Conservation (phyloP, 2,329 filamentous ascomycete genomes). For the Alternaria sp. region DNA sequence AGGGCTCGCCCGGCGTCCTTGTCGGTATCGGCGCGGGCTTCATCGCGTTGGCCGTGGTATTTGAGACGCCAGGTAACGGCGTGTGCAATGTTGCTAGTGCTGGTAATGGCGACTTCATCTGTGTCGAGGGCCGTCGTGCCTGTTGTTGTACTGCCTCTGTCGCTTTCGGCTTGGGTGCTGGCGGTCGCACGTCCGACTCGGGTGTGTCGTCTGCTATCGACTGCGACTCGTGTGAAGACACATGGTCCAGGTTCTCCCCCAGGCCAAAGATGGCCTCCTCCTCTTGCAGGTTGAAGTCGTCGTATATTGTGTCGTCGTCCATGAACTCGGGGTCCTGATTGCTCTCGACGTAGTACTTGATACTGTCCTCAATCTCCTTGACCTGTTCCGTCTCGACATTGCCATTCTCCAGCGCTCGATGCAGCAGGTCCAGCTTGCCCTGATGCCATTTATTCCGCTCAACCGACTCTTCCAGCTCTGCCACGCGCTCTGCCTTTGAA, state of each 20-base stretch:
- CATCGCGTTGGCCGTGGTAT: conserved; percentile 70
- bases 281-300: conserved; percentile 89
- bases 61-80: conserved; percentile 67
- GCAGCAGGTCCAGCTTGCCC: conserved; percentile 86
- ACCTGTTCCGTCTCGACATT: conserved; percentile 88
- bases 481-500: conserved; percentile 83
- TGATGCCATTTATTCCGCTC: conserved; percentile 98
- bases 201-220: conserved; percentile 84
- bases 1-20: conserved; percentile 82
- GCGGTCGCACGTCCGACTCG: conserved; percentile 62
- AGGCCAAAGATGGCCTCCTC: conserved; percentile 90
- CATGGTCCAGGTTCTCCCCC: conserved; percentile 77
- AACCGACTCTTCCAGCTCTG: conserved; percentile 81
- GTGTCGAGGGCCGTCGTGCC: conserved; percentile 78
- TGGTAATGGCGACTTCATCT: conserved; percentile 93
- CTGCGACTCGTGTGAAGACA: conserved; percentile 94
- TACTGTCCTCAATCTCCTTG: conserved; percentile 85
- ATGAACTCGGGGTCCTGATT: conserved; percentile 88
- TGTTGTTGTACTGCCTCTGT: conserved; percentile 64
- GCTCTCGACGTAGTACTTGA: conserved; percentile 93
- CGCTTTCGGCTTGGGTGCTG: conserved; percentile 61
- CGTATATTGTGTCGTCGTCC: conserved; percentile 94
- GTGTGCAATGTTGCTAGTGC: conserved; percentile 88
- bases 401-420: conserved; percentile 90
- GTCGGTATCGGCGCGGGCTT: conserved; percentile 90